phyloP scores from a whole-genome alignment of 2,329 filamentous ascomycete species.

The Orbilia brochopaga region DNA sequence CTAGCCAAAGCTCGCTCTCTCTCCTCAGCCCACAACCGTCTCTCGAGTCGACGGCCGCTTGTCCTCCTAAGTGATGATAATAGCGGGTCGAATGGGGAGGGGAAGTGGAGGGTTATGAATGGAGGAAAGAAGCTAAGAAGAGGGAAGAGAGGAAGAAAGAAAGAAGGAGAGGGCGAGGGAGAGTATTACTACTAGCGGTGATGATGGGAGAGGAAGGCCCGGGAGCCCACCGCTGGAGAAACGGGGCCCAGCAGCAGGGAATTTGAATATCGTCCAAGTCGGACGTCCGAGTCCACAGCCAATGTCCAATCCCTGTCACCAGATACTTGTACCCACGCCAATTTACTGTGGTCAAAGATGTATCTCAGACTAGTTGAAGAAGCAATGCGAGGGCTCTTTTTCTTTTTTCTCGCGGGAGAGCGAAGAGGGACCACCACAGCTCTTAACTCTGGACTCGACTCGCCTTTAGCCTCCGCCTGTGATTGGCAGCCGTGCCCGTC shows the following conservation, averaged over 20 bases:
- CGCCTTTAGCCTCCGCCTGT: no score
- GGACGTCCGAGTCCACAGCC: conserved; percentile 18
- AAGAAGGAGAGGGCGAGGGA: no score
- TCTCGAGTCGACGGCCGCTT: conserved; percentile 44
- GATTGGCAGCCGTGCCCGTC: no score
- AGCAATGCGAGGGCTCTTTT: no score
- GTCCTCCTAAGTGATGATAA: conserved; percentile 19
- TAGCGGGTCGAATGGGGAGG: conserved; percentile 37
- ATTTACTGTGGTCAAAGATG: no score
- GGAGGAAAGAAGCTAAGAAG: conserved; percentile 5
- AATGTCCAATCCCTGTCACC: conserved; percentile 34
- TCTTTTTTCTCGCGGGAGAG: no score
- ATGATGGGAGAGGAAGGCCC: conserved; percentile 36
- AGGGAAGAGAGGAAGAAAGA: conserved; percentile 9
- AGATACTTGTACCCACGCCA: no score
- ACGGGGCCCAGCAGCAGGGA: conserved; percentile 9
- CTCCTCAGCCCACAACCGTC: conserved; percentile 14
- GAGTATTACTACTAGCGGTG: no score
- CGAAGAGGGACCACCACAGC: no score
- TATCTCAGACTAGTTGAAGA: no score
- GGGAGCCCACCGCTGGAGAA: conserved; percentile 41
- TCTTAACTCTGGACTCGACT: no score
- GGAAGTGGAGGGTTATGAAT: conserved; percentile 19
- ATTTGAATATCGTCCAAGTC: conserved; percentile 13
- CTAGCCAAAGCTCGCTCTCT: conserved; percentile 25